Base-by-base conservation (phyloP, 225 moss, liverwort and hornwort species). In the Sphagnum tenellum region DNA sequence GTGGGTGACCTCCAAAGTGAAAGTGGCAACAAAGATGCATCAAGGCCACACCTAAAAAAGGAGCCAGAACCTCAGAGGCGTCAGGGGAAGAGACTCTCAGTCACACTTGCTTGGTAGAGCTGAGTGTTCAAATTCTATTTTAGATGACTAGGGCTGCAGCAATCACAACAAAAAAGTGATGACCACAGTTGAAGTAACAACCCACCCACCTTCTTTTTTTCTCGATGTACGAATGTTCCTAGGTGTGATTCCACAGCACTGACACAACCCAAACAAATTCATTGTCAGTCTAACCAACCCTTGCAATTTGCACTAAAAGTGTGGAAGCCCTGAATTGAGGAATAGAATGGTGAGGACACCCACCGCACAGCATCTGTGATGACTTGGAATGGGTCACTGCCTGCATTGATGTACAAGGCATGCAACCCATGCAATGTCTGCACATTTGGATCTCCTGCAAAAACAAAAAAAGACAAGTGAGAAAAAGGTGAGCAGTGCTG, bases 361-460 rank as follows among this genome's bases (percentile, higher is more conserved):
- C 44, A 98, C 96, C 88, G 83, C 44, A 98, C 82, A 70, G 98
- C 90, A 44, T 88, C 84, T 2, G 83, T 66, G 64, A 98, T 88
- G 44, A 93, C 93, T 67, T 89, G 71, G 53, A 90, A 98, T 4
- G 98, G 98, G 69, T 98, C 82, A 46, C 62, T 65, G 55, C 98
- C 98, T 60, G 82, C 79, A 70, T 79, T 82, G 60, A 98, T 44
- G 57, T 82, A 98, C 4, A 93, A 57, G 7, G 98, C 80, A 77
- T 89, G 74, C 63, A 74, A 64, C 48, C 89, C 75, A 66, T 71
- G 67, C 50, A 76, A 85, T 50, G 93, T 90, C 59, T 78, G 76
- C 62, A 75, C 77, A 13, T 71, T 75, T 7, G 85, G 76, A 69
- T 98, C 98, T 64, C 98, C 98, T 98, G 86, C 9, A 75, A 52